These are phyloP conservation scores for Logfia minima DNA, from an alignment of 129 eudicot species.

Conservation along the genomic window DNA sequence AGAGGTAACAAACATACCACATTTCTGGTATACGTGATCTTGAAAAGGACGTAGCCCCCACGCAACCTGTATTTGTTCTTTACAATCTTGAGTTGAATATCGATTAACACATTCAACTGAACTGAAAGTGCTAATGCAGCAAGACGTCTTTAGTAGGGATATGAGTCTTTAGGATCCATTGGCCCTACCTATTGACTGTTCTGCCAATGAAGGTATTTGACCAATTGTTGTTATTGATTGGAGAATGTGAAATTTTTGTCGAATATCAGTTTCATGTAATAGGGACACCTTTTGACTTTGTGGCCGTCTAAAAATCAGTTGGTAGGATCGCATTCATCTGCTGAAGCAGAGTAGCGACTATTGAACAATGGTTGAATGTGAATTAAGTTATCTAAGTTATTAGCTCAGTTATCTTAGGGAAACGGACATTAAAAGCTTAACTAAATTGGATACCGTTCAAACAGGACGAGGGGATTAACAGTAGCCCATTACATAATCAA, in stretches of 20 bases:
- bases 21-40: neutral
- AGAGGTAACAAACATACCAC: neutral
- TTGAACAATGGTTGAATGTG: slow-evolving; percentile 1
- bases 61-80: neutral
- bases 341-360: neutral
- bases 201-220: neutral
- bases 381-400: neutral
- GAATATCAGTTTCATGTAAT: neutral
- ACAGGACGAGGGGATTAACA: neutral
- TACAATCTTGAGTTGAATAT: neutral
- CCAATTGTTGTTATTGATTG: neutral
- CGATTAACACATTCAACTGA: neutral
- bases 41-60: neutral
- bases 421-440: neutral
- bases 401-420: too few relatives aligned
- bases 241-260: neutral
- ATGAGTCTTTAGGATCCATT: neutral
- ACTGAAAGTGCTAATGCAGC: neutral
- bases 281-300: neutral
- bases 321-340: neutral
- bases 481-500: neutral
- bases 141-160: neutral
- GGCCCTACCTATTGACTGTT: neutral
- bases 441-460: neutral
- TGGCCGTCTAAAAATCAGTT: neutral